Percentiles rank a stretch among this genome's conserved stretches.
These are phyloP conservation scores for Cicer yamashitae DNA, from an alignment of 306 rosid species.

Conservation along the genomic window DNA sequence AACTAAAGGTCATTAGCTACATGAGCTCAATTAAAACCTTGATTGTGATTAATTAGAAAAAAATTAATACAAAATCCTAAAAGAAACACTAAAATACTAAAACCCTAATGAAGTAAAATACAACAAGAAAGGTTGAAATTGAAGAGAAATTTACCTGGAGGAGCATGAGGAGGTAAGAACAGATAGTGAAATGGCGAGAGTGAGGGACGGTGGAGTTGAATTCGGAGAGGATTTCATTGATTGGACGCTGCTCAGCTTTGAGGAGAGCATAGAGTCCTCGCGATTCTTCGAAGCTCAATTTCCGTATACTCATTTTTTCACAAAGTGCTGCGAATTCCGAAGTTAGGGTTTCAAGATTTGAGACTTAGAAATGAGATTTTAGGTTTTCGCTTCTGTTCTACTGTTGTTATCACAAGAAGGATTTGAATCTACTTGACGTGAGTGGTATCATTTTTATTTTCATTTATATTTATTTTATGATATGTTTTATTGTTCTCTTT, in stretches of 20 bases:
- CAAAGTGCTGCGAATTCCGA: not conserved
- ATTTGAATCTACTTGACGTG: conserved; percentile 5
- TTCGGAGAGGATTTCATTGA: conserved; percentile 67
- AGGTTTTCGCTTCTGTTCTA: conserved; percentile 18
- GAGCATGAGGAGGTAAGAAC: conserved; percentile 71
- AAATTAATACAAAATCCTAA: not conserved
- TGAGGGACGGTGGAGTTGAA: conserved; percentile 62
- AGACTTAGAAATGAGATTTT: not conserved
- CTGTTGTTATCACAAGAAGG: not conserved
- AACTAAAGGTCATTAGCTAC: no score
- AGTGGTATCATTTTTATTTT: not conserved
- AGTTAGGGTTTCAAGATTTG: conserved; percentile 40
- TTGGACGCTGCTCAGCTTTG: conserved; percentile 65
- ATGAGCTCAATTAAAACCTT: not conserved
- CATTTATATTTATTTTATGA: not conserved
- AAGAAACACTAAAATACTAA: conserved; percentile 29
- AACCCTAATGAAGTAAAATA: conserved; percentile 13
- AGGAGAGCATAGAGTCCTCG: conserved; percentile 57
- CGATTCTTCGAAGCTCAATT: conserved; percentile 68
- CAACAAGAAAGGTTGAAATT: not conserved
- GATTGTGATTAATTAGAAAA: not conserved
- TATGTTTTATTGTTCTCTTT: not conserved
- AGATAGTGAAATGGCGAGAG: conserved; percentile 66
- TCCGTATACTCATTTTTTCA: conserved; percentile 51
- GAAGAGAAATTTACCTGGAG: conserved; percentile 55